Conservation (phyloP, 441 rosid species). For the Pelargonium myrrhifolium region DNA sequence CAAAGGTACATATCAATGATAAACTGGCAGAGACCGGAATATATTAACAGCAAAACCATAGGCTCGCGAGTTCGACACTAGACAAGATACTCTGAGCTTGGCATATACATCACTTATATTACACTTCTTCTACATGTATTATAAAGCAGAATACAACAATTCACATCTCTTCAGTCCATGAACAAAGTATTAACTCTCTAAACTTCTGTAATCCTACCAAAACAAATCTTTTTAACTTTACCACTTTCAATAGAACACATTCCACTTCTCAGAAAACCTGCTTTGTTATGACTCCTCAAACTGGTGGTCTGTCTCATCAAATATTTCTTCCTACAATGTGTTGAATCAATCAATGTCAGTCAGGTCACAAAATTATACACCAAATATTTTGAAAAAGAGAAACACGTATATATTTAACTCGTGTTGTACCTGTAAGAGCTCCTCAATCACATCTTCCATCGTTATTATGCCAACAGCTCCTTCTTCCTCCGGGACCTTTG, state of each 20-base stretch:
- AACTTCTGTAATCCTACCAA: slow-evolving; percentile 1
- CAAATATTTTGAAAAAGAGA: neutral
- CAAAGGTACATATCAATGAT: no score
- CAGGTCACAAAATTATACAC: neutral
- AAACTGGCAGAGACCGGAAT: no score
- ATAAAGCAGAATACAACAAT: no score
- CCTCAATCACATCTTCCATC: slow-evolving; percentile 98
- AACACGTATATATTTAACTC: neutral
- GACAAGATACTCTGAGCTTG: no score
- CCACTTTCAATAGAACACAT: no score
- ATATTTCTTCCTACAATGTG: slow-evolving; percentile 74
- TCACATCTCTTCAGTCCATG: no score
- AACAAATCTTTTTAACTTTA: neutral
- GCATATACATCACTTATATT: no score
- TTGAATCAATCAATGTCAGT: neutral
- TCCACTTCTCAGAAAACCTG: neutral
- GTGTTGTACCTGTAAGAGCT: slow-evolving; percentile 70
- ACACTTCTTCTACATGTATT: no score
- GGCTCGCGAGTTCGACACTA: no score
- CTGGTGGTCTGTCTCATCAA: slow-evolving; percentile 89
- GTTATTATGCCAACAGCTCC: slow-evolving; percentile 89
- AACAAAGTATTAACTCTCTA: neutral
- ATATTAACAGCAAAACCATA: no score
- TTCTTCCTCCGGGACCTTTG: slow-evolving; percentile 62
- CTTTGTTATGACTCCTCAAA: slow-evolving; percentile 47